A percentile compares a stretch with the other conserved stretches of the same genome.
phyloP scores from a whole-genome alignment of 108 stramenopile genomes.

The Aureococcus anophagefferens region DNA sequence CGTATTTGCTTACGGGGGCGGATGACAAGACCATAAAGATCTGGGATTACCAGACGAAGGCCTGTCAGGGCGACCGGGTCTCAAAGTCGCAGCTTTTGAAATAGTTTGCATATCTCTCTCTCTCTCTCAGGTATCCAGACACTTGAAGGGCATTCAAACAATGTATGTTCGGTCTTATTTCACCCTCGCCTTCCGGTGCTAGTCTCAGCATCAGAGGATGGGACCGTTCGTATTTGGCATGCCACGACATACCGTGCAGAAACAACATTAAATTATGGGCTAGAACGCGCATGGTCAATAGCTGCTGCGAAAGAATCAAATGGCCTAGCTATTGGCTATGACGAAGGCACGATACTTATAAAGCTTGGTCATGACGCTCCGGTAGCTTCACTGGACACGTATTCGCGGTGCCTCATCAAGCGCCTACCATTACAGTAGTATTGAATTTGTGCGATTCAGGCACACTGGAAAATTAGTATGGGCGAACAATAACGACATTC shows the following conservation, averaged over 20 bases:
- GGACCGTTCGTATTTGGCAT: slow-evolving; percentile 97
- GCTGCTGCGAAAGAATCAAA: slow-evolving; percentile 80
- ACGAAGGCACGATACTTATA: slow-evolving; percentile 95
- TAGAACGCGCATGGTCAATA: slow-evolving; percentile 95
- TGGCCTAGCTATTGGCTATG: slow-evolving; percentile 97
- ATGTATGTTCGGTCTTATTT: slow-evolving; percentile 92
- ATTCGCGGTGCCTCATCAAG: background rate
- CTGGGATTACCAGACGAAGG: slow-evolving; percentile 73
- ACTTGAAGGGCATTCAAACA: slow-evolving; percentile 95
- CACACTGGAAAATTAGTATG: slow-evolving; percentile 85
- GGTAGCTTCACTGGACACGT: slow-evolving; percentile 91
- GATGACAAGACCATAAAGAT: slow-evolving; percentile 96
- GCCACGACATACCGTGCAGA: slow-evolving; percentile 93
- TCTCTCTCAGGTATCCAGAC: slow-evolving; percentile 65
- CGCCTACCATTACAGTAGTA: too few species aligned
- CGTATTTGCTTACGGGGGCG: slow-evolving; percentile 92
- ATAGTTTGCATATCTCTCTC: slow-evolving; percentile 24
- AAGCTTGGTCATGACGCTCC: slow-evolving; percentile 95
- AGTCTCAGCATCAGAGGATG: slow-evolving; percentile 90
- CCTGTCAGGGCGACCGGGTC: slow-evolving; percentile 5
- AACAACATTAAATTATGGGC: slow-evolving; percentile 94
- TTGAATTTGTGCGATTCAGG: background rate
- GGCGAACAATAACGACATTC: slow-evolving; percentile 92
- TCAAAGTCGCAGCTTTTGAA: slow-evolving; percentile 19
- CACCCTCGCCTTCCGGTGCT: slow-evolving; percentile 97